Evolutionary conservation across 331 rosid genomes (phyloP).

Genomic region (Malus hybrid): DNA sequence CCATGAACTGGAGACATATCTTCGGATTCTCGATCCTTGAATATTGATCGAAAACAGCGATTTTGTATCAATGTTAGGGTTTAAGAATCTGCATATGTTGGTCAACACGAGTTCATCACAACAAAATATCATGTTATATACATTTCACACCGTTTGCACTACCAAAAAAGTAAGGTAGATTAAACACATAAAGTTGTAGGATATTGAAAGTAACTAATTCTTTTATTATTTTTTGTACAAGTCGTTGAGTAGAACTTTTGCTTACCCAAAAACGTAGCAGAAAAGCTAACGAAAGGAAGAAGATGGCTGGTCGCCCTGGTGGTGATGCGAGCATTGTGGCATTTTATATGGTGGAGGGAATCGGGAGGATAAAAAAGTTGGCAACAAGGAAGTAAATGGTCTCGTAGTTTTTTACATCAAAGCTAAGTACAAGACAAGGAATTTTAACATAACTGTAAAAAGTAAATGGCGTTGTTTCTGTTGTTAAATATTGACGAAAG

Average conservation of each 20-base stretch:
- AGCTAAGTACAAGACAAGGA: too few relatives aligned
- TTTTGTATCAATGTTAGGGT: too few relatives aligned
- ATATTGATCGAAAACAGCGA: not conserved
- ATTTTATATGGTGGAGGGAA: not conserved
- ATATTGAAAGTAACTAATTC: not conserved
- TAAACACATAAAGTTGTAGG: not conserved
- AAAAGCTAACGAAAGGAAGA: not conserved
- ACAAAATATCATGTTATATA: too few relatives aligned
- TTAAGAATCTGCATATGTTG: too few relatives aligned
- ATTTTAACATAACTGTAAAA: too few relatives aligned
- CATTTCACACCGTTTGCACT: not conserved
- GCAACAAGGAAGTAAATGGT: not conserved
- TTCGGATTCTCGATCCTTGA: not conserved
- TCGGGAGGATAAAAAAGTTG: not conserved
- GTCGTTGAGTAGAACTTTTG: not conserved
- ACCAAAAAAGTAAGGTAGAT: not conserved
- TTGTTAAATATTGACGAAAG: too few relatives aligned
- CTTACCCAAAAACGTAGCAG: not conserved
- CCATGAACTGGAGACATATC: constrained; percentile 5
- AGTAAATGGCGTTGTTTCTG: too few relatives aligned
- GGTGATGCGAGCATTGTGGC: not conserved
- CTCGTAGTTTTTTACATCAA: too few relatives aligned
- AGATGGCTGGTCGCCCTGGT: not conserved
- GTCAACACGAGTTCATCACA: too few relatives aligned
- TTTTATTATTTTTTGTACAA: not conserved